Evolutionary conservation across 1,139 yeast genomes (phyloP).

Genomic region (Sugiyamaella xylanicola): DNA sequence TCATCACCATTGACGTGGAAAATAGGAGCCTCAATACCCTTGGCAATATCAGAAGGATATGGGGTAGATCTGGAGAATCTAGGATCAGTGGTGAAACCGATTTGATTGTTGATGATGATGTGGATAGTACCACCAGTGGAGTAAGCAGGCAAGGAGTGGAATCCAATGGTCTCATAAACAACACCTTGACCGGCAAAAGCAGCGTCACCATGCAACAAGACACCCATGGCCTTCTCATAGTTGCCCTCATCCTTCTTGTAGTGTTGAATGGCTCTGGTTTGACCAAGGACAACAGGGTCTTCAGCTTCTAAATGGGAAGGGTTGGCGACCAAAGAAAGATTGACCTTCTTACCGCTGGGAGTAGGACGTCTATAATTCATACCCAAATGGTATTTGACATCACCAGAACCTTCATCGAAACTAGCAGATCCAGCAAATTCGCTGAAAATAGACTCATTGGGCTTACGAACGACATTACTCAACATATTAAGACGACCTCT

Average conservation of each 20-base stretch:
- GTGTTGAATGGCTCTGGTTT: conserved; percentile 95
- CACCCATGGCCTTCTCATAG: conserved; percentile 85
- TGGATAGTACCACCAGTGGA: conserved; percentile 99
- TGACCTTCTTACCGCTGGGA: conserved; percentile 95
- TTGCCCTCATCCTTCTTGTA: conserved; percentile 83
- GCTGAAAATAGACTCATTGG: conserved; percentile 94
- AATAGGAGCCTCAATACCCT: conserved; percentile 94
- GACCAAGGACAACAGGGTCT: conserved; percentile 98
- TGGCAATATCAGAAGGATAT: conserved; percentile 97
- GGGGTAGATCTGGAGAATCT: conserved; percentile 96
- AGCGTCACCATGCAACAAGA: conserved; percentile 97
- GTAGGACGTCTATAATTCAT: conserved; percentile 99
- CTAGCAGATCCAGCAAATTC: conserved; percentile 92
- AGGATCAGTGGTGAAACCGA: conserved; percentile 99
- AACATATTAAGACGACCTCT: conserved; percentile 98
- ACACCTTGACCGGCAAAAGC: conserved; percentile 99
- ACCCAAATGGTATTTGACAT: conserved; percentile 98
- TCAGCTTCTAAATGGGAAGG: conserved; percentile 99
- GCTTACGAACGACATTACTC: conserved; percentile 97
- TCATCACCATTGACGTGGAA: conserved; percentile 99
- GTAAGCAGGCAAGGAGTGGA: conserved; percentile 88
- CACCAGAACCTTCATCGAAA: conserved; percentile 90
- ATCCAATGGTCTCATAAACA: conserved; percentile 97
- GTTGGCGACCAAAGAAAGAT: conserved; percentile 93
- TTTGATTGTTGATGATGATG: conserved; percentile 94